Percentiles rank a stretch among this genome's conserved stretches.
Conservation (phyloP, 805 yeast species). For the Priceomyces melissophilus region DNA sequence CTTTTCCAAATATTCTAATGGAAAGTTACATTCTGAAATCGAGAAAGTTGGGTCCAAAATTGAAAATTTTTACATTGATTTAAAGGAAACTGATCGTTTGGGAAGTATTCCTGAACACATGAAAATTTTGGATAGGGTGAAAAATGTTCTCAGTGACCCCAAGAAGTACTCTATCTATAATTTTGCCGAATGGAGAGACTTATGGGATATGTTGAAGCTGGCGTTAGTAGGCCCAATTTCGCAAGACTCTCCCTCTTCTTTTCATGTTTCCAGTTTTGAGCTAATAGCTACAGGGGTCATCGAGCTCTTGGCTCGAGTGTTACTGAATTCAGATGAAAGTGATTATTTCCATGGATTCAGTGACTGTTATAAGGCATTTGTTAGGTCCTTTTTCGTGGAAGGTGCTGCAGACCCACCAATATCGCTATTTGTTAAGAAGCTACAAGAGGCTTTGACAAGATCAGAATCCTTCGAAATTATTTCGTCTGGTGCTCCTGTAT, state of each 20-base stretch:
- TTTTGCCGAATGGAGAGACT: constrained; percentile 35
- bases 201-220: constrained; percentile 22
- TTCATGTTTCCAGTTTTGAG: constrained; percentile 68
- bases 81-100: constrained; percentile 16
- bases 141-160: constrained; percentile 6
- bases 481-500: constrained; percentile 36
- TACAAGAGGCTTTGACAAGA: constrained; percentile 73
- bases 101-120: constrained; percentile 13
- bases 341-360: constrained; percentile 23
- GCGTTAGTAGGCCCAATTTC: constrained; percentile 11
- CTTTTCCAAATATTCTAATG: constrained; percentile 16
- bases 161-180: constrained; percentile 5
- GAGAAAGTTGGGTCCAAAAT: constrained; percentile 18
- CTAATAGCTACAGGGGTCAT: constrained; percentile 66
- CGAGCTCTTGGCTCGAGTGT: constrained; percentile 28
- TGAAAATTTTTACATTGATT: constrained; percentile 22
- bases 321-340: constrained; percentile 24
- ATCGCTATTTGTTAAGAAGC: constrained; percentile 47
- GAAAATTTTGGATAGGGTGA: constrained; percentile 13
- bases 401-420: constrained; percentile 29
- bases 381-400: constrained; percentile 29
- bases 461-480: constrained; percentile 69
- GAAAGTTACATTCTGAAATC: constrained; percentile 13
- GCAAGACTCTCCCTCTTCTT: constrained; percentile 3
- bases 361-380: constrained; percentile 44